phyloP scores from a whole-genome alignment of 2,329 filamentous ascomycete species.

The Ustulina deusta region DNA sequence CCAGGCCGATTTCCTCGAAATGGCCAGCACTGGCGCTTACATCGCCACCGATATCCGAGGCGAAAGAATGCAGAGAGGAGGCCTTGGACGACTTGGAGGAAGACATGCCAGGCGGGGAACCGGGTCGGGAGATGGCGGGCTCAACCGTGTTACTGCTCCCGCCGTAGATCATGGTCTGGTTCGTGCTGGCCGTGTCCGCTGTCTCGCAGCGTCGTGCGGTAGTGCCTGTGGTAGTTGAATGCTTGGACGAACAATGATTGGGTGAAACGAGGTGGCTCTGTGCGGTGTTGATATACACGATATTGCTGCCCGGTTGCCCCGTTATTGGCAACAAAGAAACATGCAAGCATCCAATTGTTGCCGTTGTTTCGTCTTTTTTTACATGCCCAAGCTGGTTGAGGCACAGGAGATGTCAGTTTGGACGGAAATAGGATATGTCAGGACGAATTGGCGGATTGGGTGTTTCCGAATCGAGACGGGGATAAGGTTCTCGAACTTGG shows the following conservation, averaged over 20 bases:
- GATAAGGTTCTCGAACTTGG: conserved; percentile 18
- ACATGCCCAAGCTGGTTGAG: background rate
- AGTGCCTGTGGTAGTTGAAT: background rate
- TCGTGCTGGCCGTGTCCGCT: conserved; percentile 34
- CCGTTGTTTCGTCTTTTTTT: background rate
- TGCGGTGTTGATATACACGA: background rate
- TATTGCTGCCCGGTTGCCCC: conserved; percentile 5
- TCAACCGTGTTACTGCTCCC: conserved; percentile 53
- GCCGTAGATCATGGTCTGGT: conserved; percentile 56
- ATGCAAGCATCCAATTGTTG: background rate
- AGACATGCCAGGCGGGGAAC: conserved; percentile 82
- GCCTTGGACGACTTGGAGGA: conserved; percentile 90
- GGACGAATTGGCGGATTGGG: conserved; percentile 16
- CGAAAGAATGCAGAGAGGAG: conserved; percentile 85
- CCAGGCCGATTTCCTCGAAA: conserved; percentile 93
- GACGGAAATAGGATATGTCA: conserved; percentile 21
- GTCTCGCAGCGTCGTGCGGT: conserved; percentile 18
- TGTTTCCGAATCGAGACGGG: conserved; percentile 22
- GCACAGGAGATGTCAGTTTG: conserved; percentile 12
- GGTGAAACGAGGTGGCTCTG: background rate
- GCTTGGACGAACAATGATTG: conserved; percentile 6
- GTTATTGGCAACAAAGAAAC: background rate
- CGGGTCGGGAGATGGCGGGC: conserved; percentile 61
- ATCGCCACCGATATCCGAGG: conserved; percentile 77
- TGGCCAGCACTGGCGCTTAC: conserved; percentile 79